phyloP scores from a whole-genome alignment of 768 basidiomycete genomes.

The Xerocomellus intermedius region DNA sequence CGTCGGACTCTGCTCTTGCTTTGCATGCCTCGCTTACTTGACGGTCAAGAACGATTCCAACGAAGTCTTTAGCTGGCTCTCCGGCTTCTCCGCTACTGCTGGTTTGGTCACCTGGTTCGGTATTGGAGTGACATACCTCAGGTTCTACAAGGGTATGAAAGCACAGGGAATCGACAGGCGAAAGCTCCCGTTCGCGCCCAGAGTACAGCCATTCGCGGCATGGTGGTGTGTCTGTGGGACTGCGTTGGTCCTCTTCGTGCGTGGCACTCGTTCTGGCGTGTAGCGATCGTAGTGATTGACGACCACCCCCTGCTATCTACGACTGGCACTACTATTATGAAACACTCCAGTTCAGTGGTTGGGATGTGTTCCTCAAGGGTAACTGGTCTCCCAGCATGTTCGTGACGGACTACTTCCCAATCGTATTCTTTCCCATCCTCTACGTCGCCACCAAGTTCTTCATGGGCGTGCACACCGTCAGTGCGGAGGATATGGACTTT shows the following conservation, averaged over 20 bases:
- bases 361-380: slow-evolving; percentile 40
- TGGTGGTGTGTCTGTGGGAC: slow-evolving; percentile 36
- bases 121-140: slow-evolving; percentile 45
- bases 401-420: slow-evolving; percentile 43
- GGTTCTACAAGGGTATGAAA: slow-evolving; percentile 46
- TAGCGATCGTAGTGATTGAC: neutral
- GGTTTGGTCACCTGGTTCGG: slow-evolving; percentile 46
- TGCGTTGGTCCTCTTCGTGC: slow-evolving; percentile 36
- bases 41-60: slow-evolving; percentile 37
- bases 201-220: slow-evolving; percentile 41
- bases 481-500: slow-evolving; percentile 29
- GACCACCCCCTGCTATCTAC: neutral
- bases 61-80: slow-evolving; percentile 44
- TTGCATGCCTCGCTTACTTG: slow-evolving; percentile 43
- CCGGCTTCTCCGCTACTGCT: slow-evolving; percentile 35
- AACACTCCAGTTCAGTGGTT: slow-evolving; percentile 37
- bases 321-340: neutral
- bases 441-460: slow-evolving; percentile 34
- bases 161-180: slow-evolving; percentile 48
- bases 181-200: slow-evolving; percentile 45
- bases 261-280: neutral
- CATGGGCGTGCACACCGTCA: slow-evolving; percentile 13
- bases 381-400: slow-evolving; percentile 40
- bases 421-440: slow-evolving; percentile 47
- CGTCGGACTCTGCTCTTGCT: slow-evolving; percentile 27